Percentiles rank a stretch among this genome's conserved stretches.
Conservation (phyloP, 1,139 yeast genomes). For the Diutina sp. region DNA sequence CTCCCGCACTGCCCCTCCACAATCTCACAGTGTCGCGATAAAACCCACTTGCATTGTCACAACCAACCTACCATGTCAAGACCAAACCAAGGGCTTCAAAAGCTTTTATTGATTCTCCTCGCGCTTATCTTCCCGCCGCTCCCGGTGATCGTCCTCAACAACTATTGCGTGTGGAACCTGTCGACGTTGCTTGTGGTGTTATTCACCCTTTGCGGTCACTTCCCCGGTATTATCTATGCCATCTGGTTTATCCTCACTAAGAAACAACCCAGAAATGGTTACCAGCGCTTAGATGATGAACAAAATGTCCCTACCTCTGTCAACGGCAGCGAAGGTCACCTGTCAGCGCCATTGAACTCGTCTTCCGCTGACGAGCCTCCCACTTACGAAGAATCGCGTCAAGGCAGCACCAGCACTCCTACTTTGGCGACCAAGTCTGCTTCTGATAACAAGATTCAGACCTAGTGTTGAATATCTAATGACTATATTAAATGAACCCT, state of each 20-base stretch:
- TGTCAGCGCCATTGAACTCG: background rate
- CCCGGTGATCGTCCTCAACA: constrained; percentile 16
- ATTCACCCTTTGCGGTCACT: constrained; percentile 18
- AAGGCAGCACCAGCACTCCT: background rate
- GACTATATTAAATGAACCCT: background rate
- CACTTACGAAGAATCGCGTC: background rate
- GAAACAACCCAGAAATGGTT: background rate
- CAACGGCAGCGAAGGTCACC: background rate
- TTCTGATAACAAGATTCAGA: background rate
- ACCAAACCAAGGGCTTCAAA: constrained; percentile 5
- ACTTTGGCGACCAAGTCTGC: background rate
- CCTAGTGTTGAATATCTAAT: background rate
- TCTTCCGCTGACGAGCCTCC: background rate
- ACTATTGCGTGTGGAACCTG: constrained; percentile 1
- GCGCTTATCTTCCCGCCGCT: constrained; percentile 28
- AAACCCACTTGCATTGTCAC: background rate
- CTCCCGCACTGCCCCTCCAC: background rate
- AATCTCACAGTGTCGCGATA: background rate
- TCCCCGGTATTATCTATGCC: constrained; percentile 24
- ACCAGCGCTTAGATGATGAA: background rate
- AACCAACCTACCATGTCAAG: background rate
- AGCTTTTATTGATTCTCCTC: constrained; percentile 16
- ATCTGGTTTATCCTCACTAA: constrained; percentile 16
- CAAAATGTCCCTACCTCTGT: background rate
- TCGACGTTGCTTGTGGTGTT: constrained; percentile 15